A percentile compares a stretch with the other conserved stretches of the same genome.
These are phyloP conservation scores for Austroboletus novae-zelandiae DNA, from an alignment of 1,284 basidiomycete genomes.

Conservation along the genomic window DNA sequence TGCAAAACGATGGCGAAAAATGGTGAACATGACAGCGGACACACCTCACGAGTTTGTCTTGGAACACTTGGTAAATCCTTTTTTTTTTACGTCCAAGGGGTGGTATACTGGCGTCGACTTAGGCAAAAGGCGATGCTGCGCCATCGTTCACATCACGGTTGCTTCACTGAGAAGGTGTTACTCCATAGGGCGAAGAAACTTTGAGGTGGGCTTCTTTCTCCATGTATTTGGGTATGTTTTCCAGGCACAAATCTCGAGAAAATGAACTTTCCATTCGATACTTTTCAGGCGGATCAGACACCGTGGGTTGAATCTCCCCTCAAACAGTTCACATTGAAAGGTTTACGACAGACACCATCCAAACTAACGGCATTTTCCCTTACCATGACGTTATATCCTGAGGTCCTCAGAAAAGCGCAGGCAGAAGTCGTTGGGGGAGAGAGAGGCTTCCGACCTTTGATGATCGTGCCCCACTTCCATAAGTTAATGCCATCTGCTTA, in stretches of 20 bases:
- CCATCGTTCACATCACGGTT: slow-evolving; percentile 37
- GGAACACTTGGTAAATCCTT: slow-evolving; percentile 36
- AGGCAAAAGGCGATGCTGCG: slow-evolving; percentile 38
- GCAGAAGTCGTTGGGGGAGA: slow-evolving; percentile 15
- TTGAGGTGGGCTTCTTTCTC: slow-evolving; percentile 14
- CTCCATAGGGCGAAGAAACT: slow-evolving; percentile 11
- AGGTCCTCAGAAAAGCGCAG: slow-evolving; percentile 12
- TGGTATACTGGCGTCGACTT: background rate
- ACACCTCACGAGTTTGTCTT: slow-evolving; percentile 38
- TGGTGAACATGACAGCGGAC: slow-evolving; percentile 32
- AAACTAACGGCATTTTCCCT: slow-evolving; percentile 29
- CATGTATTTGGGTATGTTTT: slow-evolving; percentile 18
- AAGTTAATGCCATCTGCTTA: slow-evolving; percentile 15
- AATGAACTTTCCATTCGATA: background rate
- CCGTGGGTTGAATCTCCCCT: slow-evolving; percentile 1
- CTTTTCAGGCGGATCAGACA: slow-evolving; percentile 23
- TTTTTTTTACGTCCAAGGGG: background rate
- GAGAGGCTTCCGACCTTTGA: slow-evolving; percentile 13
- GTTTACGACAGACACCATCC: slow-evolving; percentile 32
- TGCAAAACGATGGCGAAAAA: slow-evolving; percentile 36
- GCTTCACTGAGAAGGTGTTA: slow-evolving; percentile 5
- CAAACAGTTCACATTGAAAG: slow-evolving; percentile 12
- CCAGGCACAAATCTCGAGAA: background rate
- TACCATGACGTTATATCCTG: slow-evolving; percentile 15
- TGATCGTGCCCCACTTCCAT: slow-evolving; percentile 14